Evolutionary conservation across 805 yeast genomes (phyloP).

Genomic region (Ogataea philodendri): DNA sequence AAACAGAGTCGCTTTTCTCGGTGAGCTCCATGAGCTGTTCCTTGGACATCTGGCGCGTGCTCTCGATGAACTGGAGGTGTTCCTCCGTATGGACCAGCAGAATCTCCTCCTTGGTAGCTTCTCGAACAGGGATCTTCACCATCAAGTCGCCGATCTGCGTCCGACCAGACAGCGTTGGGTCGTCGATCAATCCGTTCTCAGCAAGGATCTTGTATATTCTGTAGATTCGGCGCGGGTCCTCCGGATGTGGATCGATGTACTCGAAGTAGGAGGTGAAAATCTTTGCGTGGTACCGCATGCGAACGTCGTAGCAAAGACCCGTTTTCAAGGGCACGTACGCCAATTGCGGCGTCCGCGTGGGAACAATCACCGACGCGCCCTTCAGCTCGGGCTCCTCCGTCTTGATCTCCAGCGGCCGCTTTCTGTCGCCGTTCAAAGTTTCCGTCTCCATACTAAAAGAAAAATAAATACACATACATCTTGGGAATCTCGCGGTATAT

Average conservation of each 20-base stretch:
- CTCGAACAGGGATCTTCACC: conserved; percentile 87
- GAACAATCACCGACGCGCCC: conserved; percentile 41
- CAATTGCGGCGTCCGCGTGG: conserved; percentile 63
- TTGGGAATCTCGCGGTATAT: conserved; percentile 1
- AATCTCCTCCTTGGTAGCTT: conserved; percentile 84
- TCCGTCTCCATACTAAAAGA: conserved; percentile 1
- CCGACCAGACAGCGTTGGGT: conserved; percentile 67
- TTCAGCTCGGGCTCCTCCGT: conserved; percentile 6
- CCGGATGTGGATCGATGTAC: conserved; percentile 98
- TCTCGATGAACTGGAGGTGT: conserved; percentile 71
- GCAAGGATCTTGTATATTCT: conserved; percentile 91
- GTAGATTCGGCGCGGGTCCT: conserved; percentile 94
- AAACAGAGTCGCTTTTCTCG: conserved; percentile 90
- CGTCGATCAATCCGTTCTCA: conserved; percentile 86
- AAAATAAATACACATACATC: conserved; percentile 2
- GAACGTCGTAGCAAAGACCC: conserved; percentile 91
- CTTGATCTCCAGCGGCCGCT: conserved; percentile 11
- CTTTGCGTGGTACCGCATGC: conserved; percentile 97
- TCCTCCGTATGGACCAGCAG: conserved; percentile 79
- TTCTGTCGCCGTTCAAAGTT: conserved; percentile 6
- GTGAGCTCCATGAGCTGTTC: conserved; percentile 78
- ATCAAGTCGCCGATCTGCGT: conserved; percentile 82
- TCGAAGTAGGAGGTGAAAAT: conserved; percentile 88
- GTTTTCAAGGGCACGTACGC: conserved; percentile 76
- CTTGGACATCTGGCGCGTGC: conserved; percentile 74